Conservation (phyloP, 2,329 filamentous ascomycete genomes). For the Eurotiales sp. region DNA sequence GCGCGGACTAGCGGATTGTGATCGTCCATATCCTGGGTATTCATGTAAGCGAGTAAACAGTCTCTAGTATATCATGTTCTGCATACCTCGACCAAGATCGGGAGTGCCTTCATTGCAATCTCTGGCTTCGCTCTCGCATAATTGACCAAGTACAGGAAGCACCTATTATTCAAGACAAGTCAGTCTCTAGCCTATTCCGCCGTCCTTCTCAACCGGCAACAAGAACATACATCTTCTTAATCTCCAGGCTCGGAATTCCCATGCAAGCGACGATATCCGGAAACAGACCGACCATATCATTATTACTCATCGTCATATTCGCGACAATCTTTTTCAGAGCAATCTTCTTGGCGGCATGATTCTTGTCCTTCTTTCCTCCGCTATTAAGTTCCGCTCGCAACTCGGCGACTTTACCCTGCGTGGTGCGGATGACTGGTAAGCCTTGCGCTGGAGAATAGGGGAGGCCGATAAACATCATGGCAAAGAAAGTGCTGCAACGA, state of each 20-base stretch:
- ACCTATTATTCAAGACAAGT: slow-evolving; percentile 59
- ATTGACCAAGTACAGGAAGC: slow-evolving; percentile 95
- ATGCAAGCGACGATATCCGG: slow-evolving; percentile 94
- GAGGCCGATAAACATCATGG: slow-evolving; percentile 27
- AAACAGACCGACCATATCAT: slow-evolving; percentile 97
- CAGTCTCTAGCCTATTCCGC: slow-evolving; percentile 10
- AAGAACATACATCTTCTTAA: slow-evolving; percentile 88
- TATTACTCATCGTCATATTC: slow-evolving; percentile 99
- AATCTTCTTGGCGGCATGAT: slow-evolving; percentile 90
- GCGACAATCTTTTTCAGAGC: slow-evolving; percentile 99
- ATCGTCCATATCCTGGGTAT: slow-evolving; percentile 79
- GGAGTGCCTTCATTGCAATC: slow-evolving; percentile 86
- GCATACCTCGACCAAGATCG: slow-evolving; percentile 73
- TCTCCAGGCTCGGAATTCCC: slow-evolving; percentile 89
- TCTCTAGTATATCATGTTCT: too few species aligned
- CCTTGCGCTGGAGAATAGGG: slow-evolving; percentile 24
- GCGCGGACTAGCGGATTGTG: slow-evolving; percentile 88
- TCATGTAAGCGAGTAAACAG: not conserved
- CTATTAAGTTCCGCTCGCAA: slow-evolving; percentile 89
- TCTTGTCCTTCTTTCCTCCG: slow-evolving; percentile 97
- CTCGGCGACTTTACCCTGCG: slow-evolving; percentile 98
- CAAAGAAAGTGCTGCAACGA: not conserved
- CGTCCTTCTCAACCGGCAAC: not conserved
- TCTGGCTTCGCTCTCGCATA: slow-evolving; percentile 94
- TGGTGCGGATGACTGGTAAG: slow-evolving; percentile 31